Evolutionary conservation across 1,284 basidiomycete species (phyloP).

Genomic region (Porodaedalea pini): DNA sequence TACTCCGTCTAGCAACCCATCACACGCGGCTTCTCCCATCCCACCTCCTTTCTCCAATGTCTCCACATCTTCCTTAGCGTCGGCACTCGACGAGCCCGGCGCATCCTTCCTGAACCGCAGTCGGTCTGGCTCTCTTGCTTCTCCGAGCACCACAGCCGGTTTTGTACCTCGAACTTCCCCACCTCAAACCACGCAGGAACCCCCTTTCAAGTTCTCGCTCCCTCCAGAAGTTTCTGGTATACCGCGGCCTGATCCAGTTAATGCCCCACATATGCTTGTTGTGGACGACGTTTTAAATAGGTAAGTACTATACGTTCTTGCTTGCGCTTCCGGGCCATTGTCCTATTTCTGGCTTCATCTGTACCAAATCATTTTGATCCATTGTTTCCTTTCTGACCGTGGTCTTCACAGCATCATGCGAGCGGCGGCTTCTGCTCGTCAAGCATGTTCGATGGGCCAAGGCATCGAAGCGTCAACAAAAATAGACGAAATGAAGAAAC

Average conservation of each 20-base stretch:
- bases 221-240: conserved; percentile 31
- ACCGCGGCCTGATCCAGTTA: conserved; percentile 20
- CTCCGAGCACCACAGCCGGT: conserved; percentile 31
- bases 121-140: conserved; percentile 37
- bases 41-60: conserved; percentile 18
- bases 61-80: conserved; percentile 42
- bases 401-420: conserved; percentile 41
- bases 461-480: conserved; percentile 41
- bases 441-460: conserved; percentile 46
- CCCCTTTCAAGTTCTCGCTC: conserved; percentile 24
- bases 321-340: not conserved
- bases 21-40: conserved; percentile 19
- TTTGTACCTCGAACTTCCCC: conserved; percentile 31
- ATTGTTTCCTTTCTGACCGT: conserved; percentile 15
- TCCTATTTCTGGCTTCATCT: not conserved
- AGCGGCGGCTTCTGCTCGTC: conserved; percentile 45
- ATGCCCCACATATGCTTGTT: conserved; percentile 36
- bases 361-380: conserved; percentile 5
- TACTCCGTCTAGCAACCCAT: conserved; percentile 19
- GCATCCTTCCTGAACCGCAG: conserved; percentile 30
- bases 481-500: conserved; percentile 46
- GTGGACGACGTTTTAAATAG: conserved; percentile 39
- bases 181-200: conserved; percentile 30
- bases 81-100: conserved; percentile 37
- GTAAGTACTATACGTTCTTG: conserved; percentile 29